phyloP scores from a whole-genome alignment of 768 basidiomycete genomes.

The Podaxis sp. region DNA sequence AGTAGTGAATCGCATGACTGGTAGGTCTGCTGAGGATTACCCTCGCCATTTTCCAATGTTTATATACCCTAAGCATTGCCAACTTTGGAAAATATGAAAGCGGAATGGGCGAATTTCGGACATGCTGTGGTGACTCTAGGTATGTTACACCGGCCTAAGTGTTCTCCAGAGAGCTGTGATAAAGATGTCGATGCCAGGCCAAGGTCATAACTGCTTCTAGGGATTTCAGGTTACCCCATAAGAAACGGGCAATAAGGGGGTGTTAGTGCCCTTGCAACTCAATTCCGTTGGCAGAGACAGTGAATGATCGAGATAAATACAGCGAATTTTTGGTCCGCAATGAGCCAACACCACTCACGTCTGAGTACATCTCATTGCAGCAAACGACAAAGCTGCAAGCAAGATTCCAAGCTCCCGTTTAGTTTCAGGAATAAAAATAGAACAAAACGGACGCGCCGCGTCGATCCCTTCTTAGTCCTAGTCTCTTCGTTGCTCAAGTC shows the following conservation, averaged over 20 bases:
- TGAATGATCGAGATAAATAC: neutral
- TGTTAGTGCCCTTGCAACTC: neutral
- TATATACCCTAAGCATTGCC: neutral
- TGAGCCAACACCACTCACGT: too few relatives aligned
- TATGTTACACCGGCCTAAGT: neutral
- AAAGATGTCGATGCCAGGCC: neutral
- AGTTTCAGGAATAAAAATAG: too few relatives aligned
- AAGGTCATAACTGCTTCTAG: neutral
- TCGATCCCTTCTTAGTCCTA: too few relatives aligned
- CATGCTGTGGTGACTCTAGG: neutral
- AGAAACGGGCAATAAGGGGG: neutral
- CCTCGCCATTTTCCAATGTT: neutral
- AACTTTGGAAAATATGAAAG: neutral
- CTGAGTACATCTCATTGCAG: too few relatives aligned
- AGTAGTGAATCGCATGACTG: neutral
- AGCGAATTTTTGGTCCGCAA: too few relatives aligned
- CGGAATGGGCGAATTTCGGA: neutral
- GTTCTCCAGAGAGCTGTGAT: neutral
- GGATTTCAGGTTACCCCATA: neutral
- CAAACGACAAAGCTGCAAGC: too few relatives aligned
- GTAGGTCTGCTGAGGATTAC: neutral
- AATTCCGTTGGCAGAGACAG: neutral
- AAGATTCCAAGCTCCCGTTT: too few relatives aligned
- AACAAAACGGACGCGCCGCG: too few relatives aligned
- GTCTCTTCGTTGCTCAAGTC: too few relatives aligned